phyloP scores from a whole-genome alignment of 202 grass and related monocot species.

The Setaria viridis region DNA sequence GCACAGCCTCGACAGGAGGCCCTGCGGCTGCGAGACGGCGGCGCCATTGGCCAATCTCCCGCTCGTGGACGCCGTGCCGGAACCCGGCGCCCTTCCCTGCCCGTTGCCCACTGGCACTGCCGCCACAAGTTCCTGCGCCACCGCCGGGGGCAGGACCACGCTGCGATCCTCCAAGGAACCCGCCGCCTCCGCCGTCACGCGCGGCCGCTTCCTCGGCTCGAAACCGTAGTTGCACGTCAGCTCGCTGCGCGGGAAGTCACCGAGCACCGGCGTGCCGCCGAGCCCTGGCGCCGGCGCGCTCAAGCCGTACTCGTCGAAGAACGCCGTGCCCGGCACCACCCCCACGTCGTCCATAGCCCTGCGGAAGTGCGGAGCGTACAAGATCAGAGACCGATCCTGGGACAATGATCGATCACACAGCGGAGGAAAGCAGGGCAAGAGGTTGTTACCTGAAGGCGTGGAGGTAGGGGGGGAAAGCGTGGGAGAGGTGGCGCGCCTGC shows the following conservation, averaged over 20 bases:
- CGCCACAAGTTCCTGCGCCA: not conserved
- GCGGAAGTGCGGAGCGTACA: not conserved
- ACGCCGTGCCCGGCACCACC: not conserved
- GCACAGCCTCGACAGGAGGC: conserved; percentile 3
- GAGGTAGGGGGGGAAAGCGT: conserved; percentile 18
- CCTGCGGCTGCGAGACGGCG: not conserved
- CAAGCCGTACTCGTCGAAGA: not conserved
- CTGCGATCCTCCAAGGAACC: not conserved
- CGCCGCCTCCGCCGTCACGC: not conserved
- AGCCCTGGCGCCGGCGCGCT: not conserved
- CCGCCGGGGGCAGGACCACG: not conserved
- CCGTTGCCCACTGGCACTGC: not conserved
- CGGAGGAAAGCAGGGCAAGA: not conserved
- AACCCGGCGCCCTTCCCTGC: conserved; percentile 18
- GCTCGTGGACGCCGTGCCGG: conserved; percentile 49
- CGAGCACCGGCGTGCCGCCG: not conserved
- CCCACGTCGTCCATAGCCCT: not conserved
- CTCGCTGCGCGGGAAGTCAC: conserved; percentile 38
- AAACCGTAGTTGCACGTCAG: conserved; percentile 36
- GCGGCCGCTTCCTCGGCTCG: conserved; percentile 25
- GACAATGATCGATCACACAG: not conserved
- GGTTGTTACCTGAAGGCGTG: not conserved
- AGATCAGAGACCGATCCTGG: not conserved
- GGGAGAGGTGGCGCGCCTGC: conserved; percentile 50
- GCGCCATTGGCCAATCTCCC: conserved; percentile 18